phyloP scores from a whole-genome alignment of 2,329 filamentous ascomycete genomes.

The Albophoma yamanashiensis region DNA sequence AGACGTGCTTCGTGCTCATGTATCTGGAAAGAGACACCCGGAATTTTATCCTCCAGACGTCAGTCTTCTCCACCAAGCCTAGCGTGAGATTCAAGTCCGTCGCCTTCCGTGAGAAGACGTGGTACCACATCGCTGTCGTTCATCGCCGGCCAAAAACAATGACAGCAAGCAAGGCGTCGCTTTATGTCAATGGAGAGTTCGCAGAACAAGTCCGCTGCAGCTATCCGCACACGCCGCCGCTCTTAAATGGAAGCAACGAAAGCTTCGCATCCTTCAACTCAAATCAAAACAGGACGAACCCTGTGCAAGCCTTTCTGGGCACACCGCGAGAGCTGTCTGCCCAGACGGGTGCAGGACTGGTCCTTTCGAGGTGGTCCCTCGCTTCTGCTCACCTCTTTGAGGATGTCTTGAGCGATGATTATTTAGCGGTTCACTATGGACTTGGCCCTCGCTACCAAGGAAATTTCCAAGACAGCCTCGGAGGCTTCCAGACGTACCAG shows the following conservation, averaged over 20 bases:
- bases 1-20: slow-evolving; percentile 86
- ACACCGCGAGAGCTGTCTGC: slow-evolving; percentile 82
- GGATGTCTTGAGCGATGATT: slow-evolving; percentile 79
- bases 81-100: slow-evolving; percentile 89
- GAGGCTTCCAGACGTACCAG: slow-evolving; percentile 91
- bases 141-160: slow-evolving; percentile 71
- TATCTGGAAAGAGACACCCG: slow-evolving; percentile 90
- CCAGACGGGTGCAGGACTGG: slow-evolving; percentile 59
- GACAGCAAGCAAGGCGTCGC: slow-evolving; percentile 66
- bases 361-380: slow-evolving; percentile 76
- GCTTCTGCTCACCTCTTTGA: slow-evolving; percentile 85
- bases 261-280: slow-evolving; percentile 62
- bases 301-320: slow-evolving; percentile 85
- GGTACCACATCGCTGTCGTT: slow-evolving; percentile 90
- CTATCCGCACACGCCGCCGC: slow-evolving; percentile 69
- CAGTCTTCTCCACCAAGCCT: slow-evolving; percentile 72
- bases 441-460: slow-evolving; percentile 86
- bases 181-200: slow-evolving; percentile 91
- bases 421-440: slow-evolving; percentile 81
- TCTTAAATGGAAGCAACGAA: slow-evolving; percentile 50
- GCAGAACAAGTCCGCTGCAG: slow-evolving; percentile 83
- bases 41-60: slow-evolving; percentile 94
- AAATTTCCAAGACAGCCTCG: slow-evolving; percentile 93
- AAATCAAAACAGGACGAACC: slow-evolving; percentile 43
- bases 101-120: slow-evolving; percentile 62